Conservation (phyloP, 371 early-diverging fungal genomes). For the Basidiobolus meristosporus region DNA sequence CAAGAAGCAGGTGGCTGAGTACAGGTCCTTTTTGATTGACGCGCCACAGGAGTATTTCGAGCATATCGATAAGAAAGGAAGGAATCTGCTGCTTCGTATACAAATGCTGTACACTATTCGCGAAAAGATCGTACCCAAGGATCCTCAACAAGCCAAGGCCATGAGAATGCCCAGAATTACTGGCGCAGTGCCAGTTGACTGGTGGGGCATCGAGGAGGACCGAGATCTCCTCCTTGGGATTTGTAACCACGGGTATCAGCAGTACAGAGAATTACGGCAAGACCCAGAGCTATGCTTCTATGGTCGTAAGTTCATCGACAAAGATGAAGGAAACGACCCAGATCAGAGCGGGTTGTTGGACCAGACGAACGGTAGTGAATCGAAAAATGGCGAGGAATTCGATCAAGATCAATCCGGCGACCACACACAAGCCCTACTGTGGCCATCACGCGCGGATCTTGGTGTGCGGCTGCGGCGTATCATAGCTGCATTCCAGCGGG, state of each 20-base stretch:
- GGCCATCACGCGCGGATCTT: too few species aligned
- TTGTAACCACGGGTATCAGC: slow-evolving; percentile 62
- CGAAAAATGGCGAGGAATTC: too few species aligned
- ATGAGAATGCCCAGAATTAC: too few species aligned
- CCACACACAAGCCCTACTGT: too few species aligned
- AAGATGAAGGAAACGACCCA: too few species aligned
- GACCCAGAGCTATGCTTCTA: slow-evolving; percentile 57
- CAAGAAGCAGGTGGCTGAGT: slow-evolving; percentile 35
- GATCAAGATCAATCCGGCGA: too few species aligned
- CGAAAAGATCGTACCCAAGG: slow-evolving; percentile 30
- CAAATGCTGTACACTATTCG: slow-evolving; percentile 56
- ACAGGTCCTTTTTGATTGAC: slow-evolving; percentile 40
- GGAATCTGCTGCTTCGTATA: slow-evolving; percentile 54
- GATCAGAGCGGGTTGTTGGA: too few species aligned
- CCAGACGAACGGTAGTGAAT: too few species aligned
- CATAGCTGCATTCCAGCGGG: too few species aligned
- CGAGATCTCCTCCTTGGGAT: slow-evolving; percentile 64
- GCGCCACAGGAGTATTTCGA: slow-evolving; percentile 52
- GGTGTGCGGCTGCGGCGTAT: too few species aligned
- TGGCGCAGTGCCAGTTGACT: slow-evolving; percentile 33
- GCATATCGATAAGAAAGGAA: slow-evolving; percentile 41
- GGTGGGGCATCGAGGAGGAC: slow-evolving; percentile 77
- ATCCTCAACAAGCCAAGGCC: slow-evolving; percentile 22
- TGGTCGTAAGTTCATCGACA: too few species aligned
- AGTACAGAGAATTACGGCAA: slow-evolving; percentile 37